Evolutionary conservation across 192 early-diverging fungal genomes (phyloP).

Genomic region (Coemansia sp.): DNA sequence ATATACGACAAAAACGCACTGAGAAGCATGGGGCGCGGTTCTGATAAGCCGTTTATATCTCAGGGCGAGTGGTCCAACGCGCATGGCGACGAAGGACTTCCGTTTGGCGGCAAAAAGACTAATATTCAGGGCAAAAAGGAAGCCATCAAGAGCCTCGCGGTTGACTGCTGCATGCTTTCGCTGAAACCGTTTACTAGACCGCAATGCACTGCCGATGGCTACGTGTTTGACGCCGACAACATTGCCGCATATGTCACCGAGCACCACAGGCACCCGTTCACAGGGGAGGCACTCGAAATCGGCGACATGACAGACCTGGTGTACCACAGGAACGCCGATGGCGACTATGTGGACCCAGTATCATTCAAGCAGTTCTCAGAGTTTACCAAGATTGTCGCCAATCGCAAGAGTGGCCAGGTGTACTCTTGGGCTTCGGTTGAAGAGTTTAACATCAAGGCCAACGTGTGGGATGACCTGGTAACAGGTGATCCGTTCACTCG

Average conservation of each 20-base stretch:
- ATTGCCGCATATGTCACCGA: constrained; percentile 80
- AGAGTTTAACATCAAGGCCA: constrained; percentile 77
- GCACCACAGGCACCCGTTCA: constrained; percentile 80
- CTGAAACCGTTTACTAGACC: constrained; percentile 82
- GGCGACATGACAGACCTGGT: constrained; percentile 72
- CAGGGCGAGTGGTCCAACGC: constrained; percentile 70
- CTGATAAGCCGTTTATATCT: constrained; percentile 88
- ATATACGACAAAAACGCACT: not conserved
- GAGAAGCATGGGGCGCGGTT: constrained; percentile 25
- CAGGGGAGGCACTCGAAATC: constrained; percentile 67
- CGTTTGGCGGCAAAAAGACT: constrained; percentile 61
- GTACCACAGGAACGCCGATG: constrained; percentile 79
- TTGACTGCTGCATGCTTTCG: constrained; percentile 87
- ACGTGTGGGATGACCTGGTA: constrained; percentile 82
- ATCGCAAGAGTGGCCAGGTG: constrained; percentile 82
- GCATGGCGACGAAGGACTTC: constrained; percentile 56
- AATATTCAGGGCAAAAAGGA: constrained; percentile 51
- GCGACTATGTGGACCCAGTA: constrained; percentile 81
- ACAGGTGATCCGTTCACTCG: constrained; percentile 82
- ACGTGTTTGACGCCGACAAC: constrained; percentile 80
- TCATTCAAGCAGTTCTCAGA: constrained; percentile 85
- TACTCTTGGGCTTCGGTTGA: constrained; percentile 83
- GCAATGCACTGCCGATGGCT: constrained; percentile 80
- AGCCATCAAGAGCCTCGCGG: constrained; percentile 56
- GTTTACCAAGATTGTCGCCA: constrained; percentile 80